Percentiles rank a stretch among this genome's conserved stretches.
These are phyloP conservation scores for Termitomyces sp. DNA, from an alignment of 768 basidiomycete species.

Conservation along the genomic window DNA sequence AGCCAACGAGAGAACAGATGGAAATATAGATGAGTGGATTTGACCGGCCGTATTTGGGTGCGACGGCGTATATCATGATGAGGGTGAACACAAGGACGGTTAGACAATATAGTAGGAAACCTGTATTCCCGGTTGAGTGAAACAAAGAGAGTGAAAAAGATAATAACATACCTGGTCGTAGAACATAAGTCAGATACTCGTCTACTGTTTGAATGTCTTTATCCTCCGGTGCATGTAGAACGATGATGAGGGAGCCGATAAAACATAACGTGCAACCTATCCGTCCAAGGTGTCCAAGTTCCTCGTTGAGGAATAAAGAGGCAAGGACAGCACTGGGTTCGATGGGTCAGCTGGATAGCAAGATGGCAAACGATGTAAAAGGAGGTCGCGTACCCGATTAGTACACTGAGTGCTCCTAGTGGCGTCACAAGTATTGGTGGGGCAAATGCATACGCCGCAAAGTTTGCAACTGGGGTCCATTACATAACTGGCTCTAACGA, in stretches of 20 bases:
- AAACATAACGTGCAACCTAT: conserved; percentile 81
- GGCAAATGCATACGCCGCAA: conserved; percentile 96
- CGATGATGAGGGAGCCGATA: conserved; percentile 88
- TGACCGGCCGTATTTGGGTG: conserved; percentile 79
- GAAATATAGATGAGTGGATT: conserved; percentile 93
- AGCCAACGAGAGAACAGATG: conserved; percentile 94
- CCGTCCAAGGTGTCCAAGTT: conserved; percentile 88
- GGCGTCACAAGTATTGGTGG: conserved; percentile 98
- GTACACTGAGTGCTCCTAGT: conserved; percentile 91
- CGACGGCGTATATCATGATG: conserved; percentile 83
- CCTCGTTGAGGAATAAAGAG: conserved; percentile 88
- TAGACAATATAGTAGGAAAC: conserved; percentile 87
- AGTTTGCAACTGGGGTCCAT: conserved; percentile 61
- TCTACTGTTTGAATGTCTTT: conserved; percentile 90
- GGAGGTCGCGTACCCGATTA: conserved; percentile 75
- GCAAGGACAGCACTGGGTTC: conserved; percentile 80
- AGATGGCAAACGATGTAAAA: background rate
- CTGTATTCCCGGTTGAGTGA: conserved; percentile 30
- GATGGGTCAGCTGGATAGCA: background rate
- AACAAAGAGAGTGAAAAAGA: background rate
- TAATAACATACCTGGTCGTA: conserved; percentile 72
- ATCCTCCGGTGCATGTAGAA: conserved; percentile 95
- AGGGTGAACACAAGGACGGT: conserved; percentile 76
- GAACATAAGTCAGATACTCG: conserved; percentile 86
- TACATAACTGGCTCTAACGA: background rate